A percentile compares a stretch with the other conserved stretches of the same genome.
These are phyloP conservation scores for Crepidotus sp. DNA, from an alignment of 1,284 basidiomycete species.

Conservation along the genomic window DNA sequence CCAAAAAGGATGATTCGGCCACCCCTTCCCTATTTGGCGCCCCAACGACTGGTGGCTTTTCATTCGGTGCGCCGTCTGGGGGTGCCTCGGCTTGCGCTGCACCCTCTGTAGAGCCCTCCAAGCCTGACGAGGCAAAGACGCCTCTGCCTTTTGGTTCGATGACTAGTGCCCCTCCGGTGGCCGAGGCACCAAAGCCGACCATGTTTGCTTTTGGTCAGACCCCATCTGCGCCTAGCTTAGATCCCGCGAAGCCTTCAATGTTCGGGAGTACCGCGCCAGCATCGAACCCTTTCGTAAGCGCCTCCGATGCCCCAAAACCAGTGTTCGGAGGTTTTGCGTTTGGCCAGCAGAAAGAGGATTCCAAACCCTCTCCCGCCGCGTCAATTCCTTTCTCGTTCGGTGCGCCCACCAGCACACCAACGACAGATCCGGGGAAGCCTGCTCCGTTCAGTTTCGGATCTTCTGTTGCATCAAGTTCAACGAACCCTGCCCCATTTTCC, in stretches of 20 bases:
- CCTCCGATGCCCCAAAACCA: conserved; percentile 32
- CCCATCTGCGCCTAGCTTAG: conserved; percentile 12
- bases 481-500: conserved; percentile 6
- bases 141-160: conserved; percentile 5
- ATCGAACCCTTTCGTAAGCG: conserved; percentile 34
- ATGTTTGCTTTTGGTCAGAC: conserved; percentile 20
- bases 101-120: conserved; percentile 13
- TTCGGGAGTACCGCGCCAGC: conserved; percentile 25
- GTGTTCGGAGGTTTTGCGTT: conserved; percentile 26
- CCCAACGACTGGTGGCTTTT: conserved; percentile 12
- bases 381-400: conserved; percentile 33
- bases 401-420: not conserved
- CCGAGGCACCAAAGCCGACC: conserved; percentile 13
- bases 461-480: conserved; percentile 1
- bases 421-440: conserved; percentile 13
- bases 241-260: conserved; percentile 21
- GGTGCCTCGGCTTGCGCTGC: conserved; percentile 1
- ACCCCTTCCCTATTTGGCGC: conserved; percentile 7
- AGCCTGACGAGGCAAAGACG: conserved; percentile 3
- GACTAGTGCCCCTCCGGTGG: conserved; percentile 3
- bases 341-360: conserved; percentile 14
- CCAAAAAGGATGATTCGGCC: conserved; percentile 9
- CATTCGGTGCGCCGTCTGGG: conserved; percentile 6
- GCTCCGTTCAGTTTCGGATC: conserved; percentile 26
- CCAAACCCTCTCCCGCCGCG: conserved; percentile 21